phyloP scores from a whole-genome alignment of 2,329 filamentous ascomycete genomes.

The Cytospora schulzeri region DNA sequence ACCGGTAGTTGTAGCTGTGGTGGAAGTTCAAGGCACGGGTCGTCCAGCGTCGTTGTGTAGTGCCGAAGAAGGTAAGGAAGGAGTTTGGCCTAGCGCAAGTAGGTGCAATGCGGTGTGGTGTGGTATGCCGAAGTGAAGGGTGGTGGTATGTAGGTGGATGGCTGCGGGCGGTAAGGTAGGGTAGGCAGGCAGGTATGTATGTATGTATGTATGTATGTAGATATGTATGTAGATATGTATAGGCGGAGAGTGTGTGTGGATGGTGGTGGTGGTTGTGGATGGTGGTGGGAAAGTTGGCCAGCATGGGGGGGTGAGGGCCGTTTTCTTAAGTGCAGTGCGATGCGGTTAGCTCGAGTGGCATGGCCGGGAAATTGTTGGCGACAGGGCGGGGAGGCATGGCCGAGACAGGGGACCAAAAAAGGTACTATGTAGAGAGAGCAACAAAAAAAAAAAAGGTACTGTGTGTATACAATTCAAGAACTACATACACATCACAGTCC shows the following conservation, averaged over 20 bases:
- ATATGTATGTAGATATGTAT: constrained; percentile 17
- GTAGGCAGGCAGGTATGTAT: constrained; percentile 16
- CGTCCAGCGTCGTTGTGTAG: constrained; percentile 27
- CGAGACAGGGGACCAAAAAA: constrained; percentile 17
- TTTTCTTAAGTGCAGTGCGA: constrained; percentile 28
- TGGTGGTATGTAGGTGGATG: constrained; percentile 1
- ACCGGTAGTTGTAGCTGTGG: constrained; percentile 15
- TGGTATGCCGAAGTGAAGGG: constrained; percentile 23
- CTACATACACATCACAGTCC: neutral
- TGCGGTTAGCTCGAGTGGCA: constrained; percentile 25
- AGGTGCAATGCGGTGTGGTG: constrained; percentile 12
- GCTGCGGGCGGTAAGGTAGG: constrained; percentile 1
- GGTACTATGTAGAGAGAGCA: too few species aligned
- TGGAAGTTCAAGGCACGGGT: constrained; percentile 18
- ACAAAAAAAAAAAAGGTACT: constrained; percentile 3
- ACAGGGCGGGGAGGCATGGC: constrained; percentile 12
- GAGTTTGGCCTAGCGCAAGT: constrained; percentile 19
- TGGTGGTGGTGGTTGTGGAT: constrained; percentile 18
- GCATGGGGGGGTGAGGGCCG: constrained; percentile 20
- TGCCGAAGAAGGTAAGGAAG: constrained; percentile 13
- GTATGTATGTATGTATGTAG: constrained; percentile 16
- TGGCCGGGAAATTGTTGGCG: constrained; percentile 29
- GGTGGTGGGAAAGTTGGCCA: constrained; percentile 25
- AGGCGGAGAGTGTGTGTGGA: constrained; percentile 18
- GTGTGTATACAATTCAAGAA: constrained; percentile 1